Evolutionary conservation across 2,329 filamentous ascomycete genomes (phyloP).

Genomic region (Zymoseptoria crescenta): DNA sequence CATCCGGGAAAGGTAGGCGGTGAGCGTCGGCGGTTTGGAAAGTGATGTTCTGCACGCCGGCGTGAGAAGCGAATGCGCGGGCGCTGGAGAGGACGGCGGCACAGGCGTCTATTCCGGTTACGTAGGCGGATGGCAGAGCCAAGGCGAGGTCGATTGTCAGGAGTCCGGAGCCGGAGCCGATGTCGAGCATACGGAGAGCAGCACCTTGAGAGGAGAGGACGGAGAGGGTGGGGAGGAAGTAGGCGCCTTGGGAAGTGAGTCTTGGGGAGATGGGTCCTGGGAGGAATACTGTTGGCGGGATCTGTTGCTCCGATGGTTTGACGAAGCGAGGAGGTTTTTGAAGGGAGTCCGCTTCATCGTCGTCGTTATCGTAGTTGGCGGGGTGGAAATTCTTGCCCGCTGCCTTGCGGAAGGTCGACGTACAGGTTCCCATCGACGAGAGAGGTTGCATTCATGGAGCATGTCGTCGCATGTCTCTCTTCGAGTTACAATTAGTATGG

Average conservation of each 20-base stretch:
- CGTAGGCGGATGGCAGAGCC: slow-evolving; percentile 15
- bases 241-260: slow-evolving; percentile 5
- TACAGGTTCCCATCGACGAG: not conserved
- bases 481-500: not conserved
- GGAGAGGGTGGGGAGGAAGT: slow-evolving; percentile 10
- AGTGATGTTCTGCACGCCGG: slow-evolving; percentile 51
- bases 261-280: not conserved
- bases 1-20: slow-evolving; percentile 88
- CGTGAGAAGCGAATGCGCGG: slow-evolving; percentile 21
- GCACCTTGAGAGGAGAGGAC: slow-evolving; percentile 5
- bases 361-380: not conserved
- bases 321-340: not conserved
- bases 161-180: slow-evolving; percentile 33
- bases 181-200: slow-evolving; percentile 30
- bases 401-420: not conserved
- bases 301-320: not conserved
- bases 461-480: not conserved
- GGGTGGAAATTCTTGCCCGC: not conserved
- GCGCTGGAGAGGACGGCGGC: slow-evolving; percentile 26
- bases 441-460: not conserved
- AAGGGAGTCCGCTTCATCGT: not conserved
- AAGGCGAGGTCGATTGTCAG: slow-evolving; percentile 31
- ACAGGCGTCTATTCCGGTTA: slow-evolving; percentile 34
- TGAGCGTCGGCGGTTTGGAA: slow-evolving; percentile 95
- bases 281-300: not conserved